Conservation (phyloP, 2,329 filamentous ascomycete genomes). For the Stagonosporopsis vannaccii region DNA sequence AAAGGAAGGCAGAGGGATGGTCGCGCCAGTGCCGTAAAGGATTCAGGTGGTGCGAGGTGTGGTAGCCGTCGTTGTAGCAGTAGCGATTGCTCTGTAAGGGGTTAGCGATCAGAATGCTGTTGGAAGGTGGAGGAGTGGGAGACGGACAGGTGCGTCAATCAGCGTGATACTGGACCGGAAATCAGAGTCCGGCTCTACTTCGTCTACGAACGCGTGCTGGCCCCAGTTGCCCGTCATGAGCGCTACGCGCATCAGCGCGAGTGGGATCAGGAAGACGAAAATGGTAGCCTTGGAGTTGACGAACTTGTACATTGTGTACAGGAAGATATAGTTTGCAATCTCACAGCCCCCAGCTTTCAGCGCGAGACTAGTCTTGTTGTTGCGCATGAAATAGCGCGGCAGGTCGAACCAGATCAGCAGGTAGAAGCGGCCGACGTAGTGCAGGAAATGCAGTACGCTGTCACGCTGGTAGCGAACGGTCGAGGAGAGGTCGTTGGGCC, state of each 20-base stretch:
- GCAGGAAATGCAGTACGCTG: constrained; percentile 68
- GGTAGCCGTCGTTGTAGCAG: constrained; percentile 84
- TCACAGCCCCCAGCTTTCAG: constrained; percentile 69
- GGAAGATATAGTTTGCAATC: constrained; percentile 56
- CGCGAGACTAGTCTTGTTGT: constrained; percentile 63
- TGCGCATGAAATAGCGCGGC: constrained; percentile 74
- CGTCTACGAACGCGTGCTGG: constrained; percentile 82
- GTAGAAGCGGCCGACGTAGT: constrained; percentile 76
- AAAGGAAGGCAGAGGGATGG: constrained; percentile 75
- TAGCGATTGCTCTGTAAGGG: constrained; percentile 74
- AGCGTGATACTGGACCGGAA: constrained; percentile 81
- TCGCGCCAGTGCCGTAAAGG: constrained; percentile 82
- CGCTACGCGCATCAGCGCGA: constrained; percentile 70
- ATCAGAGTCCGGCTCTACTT: constrained; percentile 76
- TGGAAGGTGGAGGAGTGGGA: neutral
- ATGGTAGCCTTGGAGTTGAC: constrained; percentile 63
- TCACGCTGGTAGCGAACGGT: constrained; percentile 81
- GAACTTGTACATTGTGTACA: constrained; percentile 59
- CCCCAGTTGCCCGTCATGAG: constrained; percentile 87
- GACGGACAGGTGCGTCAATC: constrained; percentile 75
- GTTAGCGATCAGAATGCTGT: constrained; percentile 6
- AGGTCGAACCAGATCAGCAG: constrained; percentile 78
- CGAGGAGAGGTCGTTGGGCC: constrained; percentile 76
- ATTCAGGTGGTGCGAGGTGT: constrained; percentile 82
- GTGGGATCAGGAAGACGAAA: constrained; percentile 72